Evolutionary conservation across 2,329 filamentous ascomycete species (phyloP).

Genomic region (Scedosporium apiospermum): DNA sequence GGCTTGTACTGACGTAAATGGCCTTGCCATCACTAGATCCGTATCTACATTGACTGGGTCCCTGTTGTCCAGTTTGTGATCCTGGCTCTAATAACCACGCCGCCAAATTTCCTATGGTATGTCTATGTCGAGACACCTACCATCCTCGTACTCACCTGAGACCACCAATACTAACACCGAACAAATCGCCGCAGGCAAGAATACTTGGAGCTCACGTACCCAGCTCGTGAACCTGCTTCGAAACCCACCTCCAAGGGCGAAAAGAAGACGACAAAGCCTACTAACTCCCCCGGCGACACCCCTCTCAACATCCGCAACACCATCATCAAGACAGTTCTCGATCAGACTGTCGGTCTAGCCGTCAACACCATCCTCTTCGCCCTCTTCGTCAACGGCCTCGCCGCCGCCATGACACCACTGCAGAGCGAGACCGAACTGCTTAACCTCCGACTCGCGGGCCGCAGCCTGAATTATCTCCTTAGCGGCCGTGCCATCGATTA

Average conservation of each 20-base stretch:
- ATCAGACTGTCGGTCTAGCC: conserved; percentile 57
- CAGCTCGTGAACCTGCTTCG: conserved; percentile 43
- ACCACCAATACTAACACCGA: conserved; percentile 6
- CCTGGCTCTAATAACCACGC: conserved; percentile 63
- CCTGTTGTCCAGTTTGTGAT: conserved; percentile 69
- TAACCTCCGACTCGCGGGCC: conserved; percentile 8
- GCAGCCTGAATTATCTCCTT: conserved; percentile 24
- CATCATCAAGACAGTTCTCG: conserved; percentile 54
- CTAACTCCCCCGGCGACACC: conserved; percentile 19
- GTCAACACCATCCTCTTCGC: conserved; percentile 59
- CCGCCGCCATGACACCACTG: conserved; percentile 34
- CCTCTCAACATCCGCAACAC: conserved; percentile 49
- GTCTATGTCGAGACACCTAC: conserved; percentile 11
- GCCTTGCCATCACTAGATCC: conserved; percentile 29
- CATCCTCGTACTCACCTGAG: too few species aligned
- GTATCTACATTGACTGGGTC: conserved; percentile 53
- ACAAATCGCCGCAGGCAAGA: conserved; percentile 49
- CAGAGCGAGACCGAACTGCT: conserved; percentile 18
- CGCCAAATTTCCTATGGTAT: conserved; percentile 77
- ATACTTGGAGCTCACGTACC: conserved; percentile 65
- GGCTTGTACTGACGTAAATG: background rate
- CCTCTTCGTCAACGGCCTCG: conserved; percentile 47
- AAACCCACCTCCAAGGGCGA: conserved; percentile 22
- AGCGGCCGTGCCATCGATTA: conserved; percentile 33
- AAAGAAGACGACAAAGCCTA: conserved; percentile 27